Percentiles rank a stretch among this genome's conserved stretches.
phyloP scores from a whole-genome alignment of 2,329 filamentous ascomycete species.

The Thelonectria olida region DNA sequence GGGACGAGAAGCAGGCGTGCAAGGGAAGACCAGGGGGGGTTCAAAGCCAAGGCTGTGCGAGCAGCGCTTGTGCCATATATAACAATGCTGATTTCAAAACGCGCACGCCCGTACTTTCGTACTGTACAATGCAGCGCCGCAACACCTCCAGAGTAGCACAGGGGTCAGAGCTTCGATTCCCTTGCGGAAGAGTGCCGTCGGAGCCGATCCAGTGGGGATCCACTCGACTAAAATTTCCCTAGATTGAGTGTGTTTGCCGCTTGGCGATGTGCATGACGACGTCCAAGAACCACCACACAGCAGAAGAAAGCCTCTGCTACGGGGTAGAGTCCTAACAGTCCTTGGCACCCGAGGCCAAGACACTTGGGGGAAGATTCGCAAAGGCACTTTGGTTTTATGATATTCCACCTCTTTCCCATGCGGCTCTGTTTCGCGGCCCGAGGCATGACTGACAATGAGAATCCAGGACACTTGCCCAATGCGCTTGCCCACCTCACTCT shows the following conservation, averaged over 20 bases:
- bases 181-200: slow-evolving; percentile 40
- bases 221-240: slow-evolving; percentile 43
- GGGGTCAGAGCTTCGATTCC: slow-evolving; percentile 37
- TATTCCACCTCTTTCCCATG: neutral
- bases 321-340: slow-evolving; percentile 19
- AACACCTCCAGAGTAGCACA: slow-evolving; percentile 34
- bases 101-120: slow-evolving; percentile 30
- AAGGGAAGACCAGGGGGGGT: neutral
- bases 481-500: slow-evolving; percentile 42
- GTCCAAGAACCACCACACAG: slow-evolving; percentile 28
- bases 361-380: neutral
- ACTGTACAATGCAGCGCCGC: slow-evolving; percentile 19
- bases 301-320: slow-evolving; percentile 3
- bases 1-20: neutral
- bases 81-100: slow-evolving; percentile 34
- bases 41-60: slow-evolving; percentile 7
- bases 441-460: slow-evolving; percentile 24
- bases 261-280: slow-evolving; percentile 45
- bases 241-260: slow-evolving; percentile 44
- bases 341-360: slow-evolving; percentile 12
- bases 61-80: slow-evolving; percentile 38
- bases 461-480: slow-evolving; percentile 44
- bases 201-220: slow-evolving; percentile 42
- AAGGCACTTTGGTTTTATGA: too few species aligned
- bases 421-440: neutral